Base-by-base conservation (phyloP, 306 rosid species). In the Cercis canadensis region DNA sequence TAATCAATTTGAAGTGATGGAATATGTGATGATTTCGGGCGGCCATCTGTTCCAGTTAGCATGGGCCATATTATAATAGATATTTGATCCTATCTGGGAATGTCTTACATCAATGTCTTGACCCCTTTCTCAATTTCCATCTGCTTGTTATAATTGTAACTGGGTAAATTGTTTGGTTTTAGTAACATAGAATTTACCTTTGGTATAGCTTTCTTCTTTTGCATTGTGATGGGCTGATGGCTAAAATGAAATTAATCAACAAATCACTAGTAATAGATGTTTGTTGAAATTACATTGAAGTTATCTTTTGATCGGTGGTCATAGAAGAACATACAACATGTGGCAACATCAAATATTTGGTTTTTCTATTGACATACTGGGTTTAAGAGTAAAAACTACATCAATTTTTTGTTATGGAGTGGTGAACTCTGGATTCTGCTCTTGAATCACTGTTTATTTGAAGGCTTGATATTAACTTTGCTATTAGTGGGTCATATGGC, bases 401-500 rank as follows among this genome's bases (percentile, higher is more conserved):
- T 36, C 29, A 12, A 39, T 56, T 61, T 43, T 69, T 77, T 62
- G 45, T 62, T 9, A 29, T 13, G 34, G 36, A 62, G 24, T 29
- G 12, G n/a, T 70, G 56, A 63, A 70, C 53, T 76, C 39, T 36
- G 59, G 46, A 69, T 52, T 57, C 21, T 53, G 59, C 53, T 61
- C 34, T 16, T 53, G 24, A 70, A 62, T 50, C 16, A 17, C 39
- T 43, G 10, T 39, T 46, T 62, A 21, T 54, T 34, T 62, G 43
- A 70, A 70, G 60, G 40, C 32, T 43, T 60, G 78, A 57, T 66
- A 56, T 37, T 63, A 24, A 55, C 55, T 70, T 68, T 50, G 36
- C 55, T 65, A 14, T 15, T 36, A 52, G 54, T n/a, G n/a, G n/a
- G n/a, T 62, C 43, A 6, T 37, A 37, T 37, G 43, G 43, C 29